phyloP scores from a whole-genome alignment of 2,329 filamentous ascomycete species.

The Colletotrichum sublineola region DNA sequence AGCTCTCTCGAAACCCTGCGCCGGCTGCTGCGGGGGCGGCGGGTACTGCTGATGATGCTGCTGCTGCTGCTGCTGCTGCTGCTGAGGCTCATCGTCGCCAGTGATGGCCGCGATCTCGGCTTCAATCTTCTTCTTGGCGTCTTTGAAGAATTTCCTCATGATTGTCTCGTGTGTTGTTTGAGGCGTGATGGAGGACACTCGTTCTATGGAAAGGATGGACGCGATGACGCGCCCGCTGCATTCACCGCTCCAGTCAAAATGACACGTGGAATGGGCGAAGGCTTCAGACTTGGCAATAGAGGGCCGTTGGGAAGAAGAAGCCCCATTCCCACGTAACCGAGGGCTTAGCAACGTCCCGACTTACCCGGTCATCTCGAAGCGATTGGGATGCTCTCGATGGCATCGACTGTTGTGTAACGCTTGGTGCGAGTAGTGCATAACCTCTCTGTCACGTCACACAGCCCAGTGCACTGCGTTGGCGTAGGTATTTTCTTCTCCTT shows the following conservation, averaged over 20 bases:
- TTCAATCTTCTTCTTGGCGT: conserved; percentile 39
- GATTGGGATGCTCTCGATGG: neutral
- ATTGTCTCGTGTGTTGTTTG: conserved; percentile 4
- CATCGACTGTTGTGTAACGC: neutral
- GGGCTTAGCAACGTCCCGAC: conserved; percentile 39
- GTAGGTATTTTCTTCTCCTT: neutral
- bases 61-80: conserved; percentile 20
- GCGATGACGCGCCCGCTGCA: conserved; percentile 24
- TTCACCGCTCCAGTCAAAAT: conserved; percentile 39
- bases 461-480: neutral
- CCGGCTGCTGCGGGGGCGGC: conserved; percentile 20
- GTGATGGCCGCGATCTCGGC: conserved; percentile 39
- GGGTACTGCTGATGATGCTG: conserved; percentile 14
- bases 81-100: conserved; percentile 35
- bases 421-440: neutral
- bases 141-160: conserved; percentile 39
- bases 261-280: conserved; percentile 41
- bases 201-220: neutral
- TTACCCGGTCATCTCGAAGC: conserved; percentile 27
- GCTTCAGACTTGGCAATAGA: conserved; percentile 36
- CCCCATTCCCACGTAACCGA: conserved; percentile 33
- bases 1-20: conserved; percentile 28
- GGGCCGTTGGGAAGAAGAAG: conserved; percentile 1
- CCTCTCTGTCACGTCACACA: neutral
- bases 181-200: neutral